Percentiles rank a stretch among this genome's conserved stretches.
These are phyloP conservation scores for Jatropha podagrica DNA, from an alignment of 441 rosid species.

Conservation along the genomic window DNA sequence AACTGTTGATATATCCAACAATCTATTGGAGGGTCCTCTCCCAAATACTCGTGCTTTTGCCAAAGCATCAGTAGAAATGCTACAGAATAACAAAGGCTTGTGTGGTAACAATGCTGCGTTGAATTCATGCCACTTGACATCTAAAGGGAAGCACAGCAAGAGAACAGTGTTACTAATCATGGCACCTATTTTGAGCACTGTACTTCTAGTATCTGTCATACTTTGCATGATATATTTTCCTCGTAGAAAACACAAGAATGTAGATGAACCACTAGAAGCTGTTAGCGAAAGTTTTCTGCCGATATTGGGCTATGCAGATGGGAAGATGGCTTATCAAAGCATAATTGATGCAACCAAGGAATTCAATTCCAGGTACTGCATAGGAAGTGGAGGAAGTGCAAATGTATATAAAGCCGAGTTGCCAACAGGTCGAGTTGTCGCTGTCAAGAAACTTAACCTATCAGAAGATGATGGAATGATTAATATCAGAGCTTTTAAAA, in stretches of 20 bases:
- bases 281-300: not conserved
- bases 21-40: not conserved
- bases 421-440: constrained; percentile 2
- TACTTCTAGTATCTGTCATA: not conserved
- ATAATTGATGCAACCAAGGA: not conserved
- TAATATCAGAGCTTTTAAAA: not conserved
- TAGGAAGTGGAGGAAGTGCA: not conserved
- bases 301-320: not conserved
- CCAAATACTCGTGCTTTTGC: not conserved
- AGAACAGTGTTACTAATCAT: not conserved
- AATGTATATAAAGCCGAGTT: not conserved
- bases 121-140: not conserved
- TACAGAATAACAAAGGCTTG: not conserved
- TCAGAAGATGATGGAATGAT: not conserved
- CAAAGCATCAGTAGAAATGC: not conserved
- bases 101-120: not conserved
- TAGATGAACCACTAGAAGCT: not conserved
- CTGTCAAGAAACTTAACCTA: constrained; percentile 1
- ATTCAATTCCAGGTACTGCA: not conserved
- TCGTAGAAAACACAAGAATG: not conserved
- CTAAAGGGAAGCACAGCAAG: not conserved
- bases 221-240: not conserved
- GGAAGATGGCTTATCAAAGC: not conserved
- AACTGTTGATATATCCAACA: not conserved
- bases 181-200: not conserved